phyloP scores from a whole-genome alignment of 768 basidiomycete genomes.

The Cantharellus cinnabarinus region DNA sequence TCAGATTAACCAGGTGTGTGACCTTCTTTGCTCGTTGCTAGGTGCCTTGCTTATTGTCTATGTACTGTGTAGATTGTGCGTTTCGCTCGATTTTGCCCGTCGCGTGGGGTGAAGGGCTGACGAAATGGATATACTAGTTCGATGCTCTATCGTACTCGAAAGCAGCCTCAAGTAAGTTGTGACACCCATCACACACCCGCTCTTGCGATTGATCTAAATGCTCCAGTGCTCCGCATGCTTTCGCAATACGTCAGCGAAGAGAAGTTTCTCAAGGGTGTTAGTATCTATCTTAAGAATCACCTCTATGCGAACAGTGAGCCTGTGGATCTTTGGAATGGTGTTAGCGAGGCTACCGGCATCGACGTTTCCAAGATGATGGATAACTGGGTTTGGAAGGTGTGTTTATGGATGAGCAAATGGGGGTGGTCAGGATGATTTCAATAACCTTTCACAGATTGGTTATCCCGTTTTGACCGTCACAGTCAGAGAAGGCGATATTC shows the following conservation, averaged over 20 bases:
- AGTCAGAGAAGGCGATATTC: slow-evolving; percentile 47
- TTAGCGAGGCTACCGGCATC: slow-evolving; percentile 40
- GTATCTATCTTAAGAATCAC: slow-evolving; percentile 76
- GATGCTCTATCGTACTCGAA: slow-evolving; percentile 75
- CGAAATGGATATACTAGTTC: slow-evolving; percentile 20
- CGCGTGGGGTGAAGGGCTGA: not conserved
- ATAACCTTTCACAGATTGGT: slow-evolving; percentile 28
- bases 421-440: not conserved
- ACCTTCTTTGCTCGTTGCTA: not conserved
- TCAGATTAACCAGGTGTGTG: slow-evolving; percentile 35
- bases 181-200: slow-evolving; percentile 15
- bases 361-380: slow-evolving; percentile 70
- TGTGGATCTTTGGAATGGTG: slow-evolving; percentile 72
- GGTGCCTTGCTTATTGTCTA: not conserved
- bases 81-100: not conserved
- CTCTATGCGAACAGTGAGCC: slow-evolving; percentile 72
- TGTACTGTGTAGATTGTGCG: not conserved
- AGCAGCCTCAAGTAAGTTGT: slow-evolving; percentile 28
- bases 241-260: slow-evolving; percentile 80
- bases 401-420: not conserved
- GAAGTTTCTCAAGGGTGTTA: slow-evolving; percentile 68
- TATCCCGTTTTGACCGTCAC: slow-evolving; percentile 81
- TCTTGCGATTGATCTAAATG: not conserved
- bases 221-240: slow-evolving; percentile 76
- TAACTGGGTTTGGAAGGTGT: slow-evolving; percentile 43